Base-by-base conservation (phyloP, 805 yeast species). In the Alloascoidea africana region DNA sequence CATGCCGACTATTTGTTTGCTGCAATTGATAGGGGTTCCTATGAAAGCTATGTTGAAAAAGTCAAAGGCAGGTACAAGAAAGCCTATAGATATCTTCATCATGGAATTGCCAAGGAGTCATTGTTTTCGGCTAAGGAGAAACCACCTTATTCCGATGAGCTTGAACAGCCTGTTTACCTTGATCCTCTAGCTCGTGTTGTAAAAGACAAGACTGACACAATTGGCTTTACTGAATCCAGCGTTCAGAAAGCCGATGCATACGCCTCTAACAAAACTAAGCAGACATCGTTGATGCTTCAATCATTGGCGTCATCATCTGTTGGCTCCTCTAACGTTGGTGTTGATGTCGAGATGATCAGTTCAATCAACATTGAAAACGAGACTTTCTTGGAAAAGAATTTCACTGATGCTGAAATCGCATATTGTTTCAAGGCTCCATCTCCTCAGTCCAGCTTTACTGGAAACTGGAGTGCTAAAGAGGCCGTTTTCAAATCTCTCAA, bases 401-500 rank as follows among this genome's bases (percentile, higher is more conserved):
- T 87, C 69, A 87, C 97, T 34, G 64, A 55, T 4, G 65, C 60
- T 14, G 99, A 91, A 66, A 76, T 78, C 47, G 65, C 63, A 27
- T 91, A 91, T 68, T 86, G 96, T 59, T 47, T 59, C 42, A 54
- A 64, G 23, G 75, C 96, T 19, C 67, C 96, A 33, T 68, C 69
- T 46, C 83, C 91, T 37, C 81, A 75, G 52, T 84, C 97, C 11
- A 84, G 96, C 3, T 91, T 71, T 60, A 86, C 98, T 17, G 99
- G 99, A 36, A 81, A 94, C 34, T 91, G 99, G 99, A 84, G 96
- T 18, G 98, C 98, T 34, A 91, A 91, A 64, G 99, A 91, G 65
- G 98, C 99, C 33, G 96, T 87, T 27, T 91, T 91, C 77, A 91
- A 91, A 66, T 83, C 95, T 14, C 67, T 91, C 53, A 87, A 91